Conservation (phyloP, 2,329 filamentous ascomycete species). For the Diplocarpon rosae region DNA sequence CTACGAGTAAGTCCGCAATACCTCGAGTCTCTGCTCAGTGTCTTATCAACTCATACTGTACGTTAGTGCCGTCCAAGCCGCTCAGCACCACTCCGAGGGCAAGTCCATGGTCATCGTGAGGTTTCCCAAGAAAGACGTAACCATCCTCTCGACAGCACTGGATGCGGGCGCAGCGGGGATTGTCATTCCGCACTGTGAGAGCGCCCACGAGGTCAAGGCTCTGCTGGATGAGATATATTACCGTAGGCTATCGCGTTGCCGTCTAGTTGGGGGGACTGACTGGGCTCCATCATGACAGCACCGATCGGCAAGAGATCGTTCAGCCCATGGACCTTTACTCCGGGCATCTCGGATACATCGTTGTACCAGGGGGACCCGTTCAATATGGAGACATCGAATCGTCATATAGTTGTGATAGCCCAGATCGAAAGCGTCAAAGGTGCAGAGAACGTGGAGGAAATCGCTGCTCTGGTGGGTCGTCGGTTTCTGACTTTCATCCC, state of each 20-base stretch:
- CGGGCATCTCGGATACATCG: conserved; percentile 3
- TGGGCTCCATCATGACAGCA: neutral
- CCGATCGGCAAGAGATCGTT: conserved; percentile 6
- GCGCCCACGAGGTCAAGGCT: neutral
- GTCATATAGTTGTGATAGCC: conserved; percentile 3
- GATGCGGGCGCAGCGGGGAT: conserved; percentile 3
- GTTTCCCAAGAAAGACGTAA: conserved; percentile 2
- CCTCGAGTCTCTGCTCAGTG: too few relatives aligned
- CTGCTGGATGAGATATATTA: conserved; percentile 4
- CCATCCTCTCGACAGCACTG: conserved; percentile 1
- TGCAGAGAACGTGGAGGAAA: conserved; percentile 5
- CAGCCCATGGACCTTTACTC: conserved; percentile 6
- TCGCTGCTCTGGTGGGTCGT: conserved; percentile 5
- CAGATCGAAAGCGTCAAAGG: conserved; percentile 8
- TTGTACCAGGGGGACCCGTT: conserved; percentile 2
- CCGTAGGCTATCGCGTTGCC: neutral
- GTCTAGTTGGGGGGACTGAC: neutral
- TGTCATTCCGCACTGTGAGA: conserved; percentile 5
- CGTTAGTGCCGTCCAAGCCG: conserved; percentile 2
- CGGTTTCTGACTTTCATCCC: too few relatives aligned
- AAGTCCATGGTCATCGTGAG: conserved; percentile 3
- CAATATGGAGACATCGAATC: conserved; percentile 5
- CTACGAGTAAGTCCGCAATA: conserved; percentile 1
- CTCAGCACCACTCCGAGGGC: conserved; percentile 5
- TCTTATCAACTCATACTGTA: neutral